Percentiles rank a stretch among this genome's conserved stretches.
Conservation (phyloP, 306 rosid species). For the Rosa lucieae region DNA sequence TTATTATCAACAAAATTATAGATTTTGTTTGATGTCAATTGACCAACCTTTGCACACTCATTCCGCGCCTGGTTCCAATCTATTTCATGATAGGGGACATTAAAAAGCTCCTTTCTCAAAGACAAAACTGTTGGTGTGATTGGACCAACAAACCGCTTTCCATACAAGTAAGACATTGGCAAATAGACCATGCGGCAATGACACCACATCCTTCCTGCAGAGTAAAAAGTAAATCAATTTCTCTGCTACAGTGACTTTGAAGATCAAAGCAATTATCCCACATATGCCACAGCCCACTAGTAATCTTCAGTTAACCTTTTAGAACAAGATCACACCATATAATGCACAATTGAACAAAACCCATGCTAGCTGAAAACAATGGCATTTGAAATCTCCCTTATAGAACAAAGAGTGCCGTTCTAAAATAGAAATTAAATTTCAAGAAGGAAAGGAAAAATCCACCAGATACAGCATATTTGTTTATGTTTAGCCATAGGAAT, state of each 20-base stretch:
- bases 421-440: background rate
- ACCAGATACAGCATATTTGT: slow-evolving; percentile 4
- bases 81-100: slow-evolving; percentile 66
- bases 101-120: slow-evolving; percentile 80
- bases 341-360: background rate
- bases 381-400: background rate
- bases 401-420: background rate
- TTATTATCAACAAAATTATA: background rate
- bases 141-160: slow-evolving; percentile 88
- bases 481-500: background rate
- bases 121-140: slow-evolving; percentile 71
- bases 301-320: background rate
- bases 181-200: slow-evolving; percentile 94
- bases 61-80: slow-evolving; percentile 81
- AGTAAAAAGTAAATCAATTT: slow-evolving; percentile 14
- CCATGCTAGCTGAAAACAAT: background rate
- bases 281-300: background rate
- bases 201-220: slow-evolving; percentile 97
- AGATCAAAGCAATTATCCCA: background rate
- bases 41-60: slow-evolving; percentile 84
- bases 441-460: background rate
- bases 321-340: background rate
- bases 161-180: slow-evolving; percentile 93
- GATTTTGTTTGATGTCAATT: slow-evolving; percentile 1
- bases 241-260: background rate